A percentile compares a stretch with the other conserved stretches of the same genome.
Conservation (phyloP, 768 basidiomycete genomes). For the Mrakia blollopis region DNA sequence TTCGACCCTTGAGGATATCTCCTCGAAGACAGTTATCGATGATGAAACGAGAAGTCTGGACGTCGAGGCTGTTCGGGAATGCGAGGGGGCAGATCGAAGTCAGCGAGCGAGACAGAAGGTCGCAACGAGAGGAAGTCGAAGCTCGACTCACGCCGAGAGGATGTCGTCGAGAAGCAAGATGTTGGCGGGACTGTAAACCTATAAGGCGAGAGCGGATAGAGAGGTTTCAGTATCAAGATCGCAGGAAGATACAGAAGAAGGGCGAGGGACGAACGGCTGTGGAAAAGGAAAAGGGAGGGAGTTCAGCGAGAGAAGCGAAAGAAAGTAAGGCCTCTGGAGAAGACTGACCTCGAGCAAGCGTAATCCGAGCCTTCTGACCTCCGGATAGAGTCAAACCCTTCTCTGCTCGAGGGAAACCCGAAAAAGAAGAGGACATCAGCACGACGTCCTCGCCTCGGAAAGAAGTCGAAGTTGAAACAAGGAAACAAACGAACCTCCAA, state of each 20-base stretch:
- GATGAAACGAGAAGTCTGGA: constrained; percentile 53
- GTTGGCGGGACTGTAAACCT: constrained; percentile 20
- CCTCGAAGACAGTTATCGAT: constrained; percentile 52
- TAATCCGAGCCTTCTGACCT: constrained; percentile 59
- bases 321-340: too few relatives aligned
- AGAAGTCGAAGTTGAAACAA: too few relatives aligned
- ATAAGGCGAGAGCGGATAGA: too few relatives aligned
- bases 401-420: neutral
- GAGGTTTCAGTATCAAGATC: too few relatives aligned
- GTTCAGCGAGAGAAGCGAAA: too few relatives aligned
- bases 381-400: constrained; percentile 40
- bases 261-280: too few relatives aligned
- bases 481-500: neutral
- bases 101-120: neutral
- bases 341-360: constrained; percentile 17
- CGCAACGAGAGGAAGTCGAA: neutral
- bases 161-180: constrained; percentile 27
- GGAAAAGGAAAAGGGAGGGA: too few relatives aligned
- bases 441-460: too few relatives aligned
- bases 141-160: constrained; percentile 8
- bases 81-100: neutral
- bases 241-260: too few relatives aligned
- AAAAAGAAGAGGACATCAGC: too few relatives aligned
- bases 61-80: constrained; percentile 54
- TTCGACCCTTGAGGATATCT: constrained; percentile 52